Conservation (phyloP, 2,329 filamentous ascomycete species). For the Aspergillus phoenicis region DNA sequence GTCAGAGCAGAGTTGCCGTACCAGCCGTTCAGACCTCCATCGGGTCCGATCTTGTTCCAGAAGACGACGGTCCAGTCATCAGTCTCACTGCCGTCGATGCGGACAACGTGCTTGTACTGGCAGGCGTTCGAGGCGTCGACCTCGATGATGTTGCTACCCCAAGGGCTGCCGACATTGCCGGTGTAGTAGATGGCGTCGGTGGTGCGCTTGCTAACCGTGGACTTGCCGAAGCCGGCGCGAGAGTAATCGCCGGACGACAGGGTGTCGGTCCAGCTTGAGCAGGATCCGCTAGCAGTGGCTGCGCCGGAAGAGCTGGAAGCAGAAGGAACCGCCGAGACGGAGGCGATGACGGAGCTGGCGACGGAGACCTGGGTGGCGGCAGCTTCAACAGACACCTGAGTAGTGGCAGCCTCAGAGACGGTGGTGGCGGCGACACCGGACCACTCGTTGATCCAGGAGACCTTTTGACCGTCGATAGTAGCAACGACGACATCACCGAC, state of each 20-base stretch:
- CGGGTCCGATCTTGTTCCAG: slow-evolving; percentile 45
- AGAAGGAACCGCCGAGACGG: slow-evolving; percentile 19
- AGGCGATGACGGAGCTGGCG: slow-evolving; percentile 17
- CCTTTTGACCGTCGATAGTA: slow-evolving; percentile 37
- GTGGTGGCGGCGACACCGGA: slow-evolving; percentile 26
- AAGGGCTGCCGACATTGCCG: slow-evolving; percentile 42
- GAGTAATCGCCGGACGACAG: slow-evolving; percentile 27
- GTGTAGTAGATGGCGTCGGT: slow-evolving; percentile 29
- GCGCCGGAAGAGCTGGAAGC: slow-evolving; percentile 13
- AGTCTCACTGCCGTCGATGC: slow-evolving; percentile 34
- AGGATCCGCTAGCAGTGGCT: slow-evolving; percentile 13
- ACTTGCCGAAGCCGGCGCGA: slow-evolving; percentile 37
- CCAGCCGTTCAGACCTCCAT: slow-evolving; percentile 37
- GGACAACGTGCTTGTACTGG: slow-evolving; percentile 41
- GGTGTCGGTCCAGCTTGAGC: slow-evolving; percentile 27
- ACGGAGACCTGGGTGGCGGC: slow-evolving; percentile 17
- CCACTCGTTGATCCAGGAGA: slow-evolving; percentile 42
- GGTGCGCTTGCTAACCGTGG: slow-evolving; percentile 17
- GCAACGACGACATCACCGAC: slow-evolving; percentile 37
- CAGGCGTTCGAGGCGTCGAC: slow-evolving; percentile 35
- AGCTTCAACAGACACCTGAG: slow-evolving; percentile 16
- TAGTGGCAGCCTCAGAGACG: slow-evolving; percentile 17
- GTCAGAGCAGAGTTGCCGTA: slow-evolving; percentile 37
- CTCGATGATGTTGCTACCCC: slow-evolving; percentile 46
- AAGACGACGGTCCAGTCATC: slow-evolving; percentile 41